Base-by-base conservation (phyloP, 768 basidiomycete genomes). In the Xerocomellus dryophilus region DNA sequence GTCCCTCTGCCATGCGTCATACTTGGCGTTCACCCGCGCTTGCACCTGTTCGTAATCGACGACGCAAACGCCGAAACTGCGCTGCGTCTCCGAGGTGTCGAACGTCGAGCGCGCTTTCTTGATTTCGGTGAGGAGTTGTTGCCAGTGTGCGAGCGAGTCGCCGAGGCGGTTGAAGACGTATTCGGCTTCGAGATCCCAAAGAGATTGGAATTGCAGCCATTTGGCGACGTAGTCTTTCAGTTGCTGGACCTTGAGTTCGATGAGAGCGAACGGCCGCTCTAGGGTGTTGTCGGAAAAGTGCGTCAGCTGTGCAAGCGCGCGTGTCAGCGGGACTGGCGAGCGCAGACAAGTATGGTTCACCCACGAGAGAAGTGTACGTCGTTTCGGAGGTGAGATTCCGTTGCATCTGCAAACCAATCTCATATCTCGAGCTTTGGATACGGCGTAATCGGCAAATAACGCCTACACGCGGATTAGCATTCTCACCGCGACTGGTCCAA, bases 11-110 rank as follows among this genome's bases (percentile, higher is more conserved):
- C 97, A 98, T 18, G 92, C 78, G 68, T 98, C 97, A 69, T 99
- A 99, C 76, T 98, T 98, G 55, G 95, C 93, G 71, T 98, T 98
- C 65, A 99, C 97, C 61, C 95, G 82, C 42, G 91, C 83, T 73
- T 99, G 97, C 25, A 98, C 97, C 71, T 96, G 95, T 70, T 98
- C 96, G 71, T 98, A 99, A 72, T 98, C 92, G 63, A 99, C 88
- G 41, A 95, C 83, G 65, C 92, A 94, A 10, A 95, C 90, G 1
- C 95, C 94, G 66, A 98, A 97, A 43, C 83, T 83, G 60, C 88
- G 92, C 63, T 88, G 86, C 9, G 92, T 95, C 63, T 97, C 97
- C 25, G 92, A 90, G 18, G 93, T 98, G 71, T 99, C 97, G 66
- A 99, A 98, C 17, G 94, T 98, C 50, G 93, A 85, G 0, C 96